A percentile compares a stretch with the other conserved stretches of the same genome.
Evolutionary conservation across 2,329 filamentous ascomycete genomes (phyloP).

Genomic region (Trichoderma sp.): DNA sequence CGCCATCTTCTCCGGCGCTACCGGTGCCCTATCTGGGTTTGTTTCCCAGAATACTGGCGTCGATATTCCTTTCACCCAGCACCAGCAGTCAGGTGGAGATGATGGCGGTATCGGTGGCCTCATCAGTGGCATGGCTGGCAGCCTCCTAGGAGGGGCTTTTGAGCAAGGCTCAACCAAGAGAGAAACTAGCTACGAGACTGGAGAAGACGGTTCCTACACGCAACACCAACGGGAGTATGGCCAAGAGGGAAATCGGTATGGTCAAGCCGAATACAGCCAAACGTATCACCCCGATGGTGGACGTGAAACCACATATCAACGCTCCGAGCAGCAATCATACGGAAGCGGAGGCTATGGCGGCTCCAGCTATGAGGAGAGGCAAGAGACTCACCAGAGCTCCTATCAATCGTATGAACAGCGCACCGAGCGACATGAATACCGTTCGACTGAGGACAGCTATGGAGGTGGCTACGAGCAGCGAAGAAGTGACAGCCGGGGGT

Average conservation of each 20-base stretch:
- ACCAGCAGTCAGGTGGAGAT: slow-evolving; percentile 54
- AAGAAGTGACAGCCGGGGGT: slow-evolving; percentile 27
- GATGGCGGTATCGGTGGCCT: slow-evolving; percentile 69
- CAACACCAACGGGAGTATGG: slow-evolving; percentile 64
- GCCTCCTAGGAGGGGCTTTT: slow-evolving; percentile 65
- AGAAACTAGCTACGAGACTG: slow-evolving; percentile 54
- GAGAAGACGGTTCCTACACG: slow-evolving; percentile 61
- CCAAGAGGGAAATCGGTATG: slow-evolving; percentile 57
- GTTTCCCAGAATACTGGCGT: slow-evolving; percentile 50
- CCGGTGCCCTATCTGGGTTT: slow-evolving; percentile 51
- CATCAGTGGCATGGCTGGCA: slow-evolving; percentile 64
- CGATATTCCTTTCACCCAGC: slow-evolving; percentile 37
- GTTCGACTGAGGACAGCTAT: slow-evolving; percentile 33
- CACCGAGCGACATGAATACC: slow-evolving; percentile 54
- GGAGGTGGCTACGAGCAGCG: slow-evolving; percentile 29
- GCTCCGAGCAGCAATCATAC: slow-evolving; percentile 58
- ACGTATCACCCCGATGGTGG: slow-evolving; percentile 61
- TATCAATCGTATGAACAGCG: slow-evolving; percentile 61
- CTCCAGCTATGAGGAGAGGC: slow-evolving; percentile 60
- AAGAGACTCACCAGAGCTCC: slow-evolving; percentile 52
- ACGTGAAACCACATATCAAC: slow-evolving; percentile 59
- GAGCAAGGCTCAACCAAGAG: slow-evolving; percentile 56
- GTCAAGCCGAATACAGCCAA: slow-evolving; percentile 60
- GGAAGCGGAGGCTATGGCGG: slow-evolving; percentile 43
- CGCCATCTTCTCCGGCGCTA: slow-evolving; percentile 59